Evolutionary conservation across 2,329 filamentous ascomycete genomes (phyloP).

Genomic region (Bipolaris bicolor): DNA sequence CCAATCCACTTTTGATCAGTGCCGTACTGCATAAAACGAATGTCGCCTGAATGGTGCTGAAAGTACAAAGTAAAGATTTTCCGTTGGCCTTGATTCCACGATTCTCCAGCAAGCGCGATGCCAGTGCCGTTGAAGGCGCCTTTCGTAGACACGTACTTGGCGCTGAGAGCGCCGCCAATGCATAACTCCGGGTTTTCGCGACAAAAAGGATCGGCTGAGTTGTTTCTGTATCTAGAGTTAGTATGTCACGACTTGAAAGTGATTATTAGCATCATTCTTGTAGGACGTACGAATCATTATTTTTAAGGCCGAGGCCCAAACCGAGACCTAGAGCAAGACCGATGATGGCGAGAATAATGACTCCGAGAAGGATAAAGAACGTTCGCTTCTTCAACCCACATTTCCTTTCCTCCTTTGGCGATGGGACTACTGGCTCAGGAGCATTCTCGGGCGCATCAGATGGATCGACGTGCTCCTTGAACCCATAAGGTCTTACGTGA

Average conservation of each 20-base stretch:
- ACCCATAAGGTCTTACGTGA: constrained; percentile 26
- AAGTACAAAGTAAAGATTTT: constrained; percentile 54
- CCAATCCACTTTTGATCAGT: constrained; percentile 48
- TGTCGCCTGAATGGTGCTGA: constrained; percentile 53
- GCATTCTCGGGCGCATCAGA: constrained; percentile 19
- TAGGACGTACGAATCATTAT: constrained; percentile 24
- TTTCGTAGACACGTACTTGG: constrained; percentile 47
- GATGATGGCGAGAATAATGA: constrained; percentile 37
- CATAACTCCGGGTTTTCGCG: constrained; percentile 35
- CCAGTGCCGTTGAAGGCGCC: constrained; percentile 58
- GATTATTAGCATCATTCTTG: background rate
- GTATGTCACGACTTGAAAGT: background rate
- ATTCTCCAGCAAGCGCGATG: constrained; percentile 54
- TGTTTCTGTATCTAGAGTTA: constrained; percentile 12
- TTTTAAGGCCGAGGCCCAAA: constrained; percentile 43
- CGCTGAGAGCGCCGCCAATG: constrained; percentile 50
- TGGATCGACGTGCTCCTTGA: constrained; percentile 34
- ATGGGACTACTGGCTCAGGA: constrained; percentile 18
- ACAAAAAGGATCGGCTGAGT: constrained; percentile 31
- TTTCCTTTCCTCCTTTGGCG: constrained; percentile 29
- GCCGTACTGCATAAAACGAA: constrained; percentile 50
- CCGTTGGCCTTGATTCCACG: constrained; percentile 47
- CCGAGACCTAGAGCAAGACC: constrained; percentile 47
- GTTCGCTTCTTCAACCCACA: constrained; percentile 34
- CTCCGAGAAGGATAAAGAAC: constrained; percentile 31